These are phyloP conservation scores for Pseudogymnoascus sp. DNA, from an alignment of 2,329 filamentous ascomycete genomes.

Conservation along the genomic window DNA sequence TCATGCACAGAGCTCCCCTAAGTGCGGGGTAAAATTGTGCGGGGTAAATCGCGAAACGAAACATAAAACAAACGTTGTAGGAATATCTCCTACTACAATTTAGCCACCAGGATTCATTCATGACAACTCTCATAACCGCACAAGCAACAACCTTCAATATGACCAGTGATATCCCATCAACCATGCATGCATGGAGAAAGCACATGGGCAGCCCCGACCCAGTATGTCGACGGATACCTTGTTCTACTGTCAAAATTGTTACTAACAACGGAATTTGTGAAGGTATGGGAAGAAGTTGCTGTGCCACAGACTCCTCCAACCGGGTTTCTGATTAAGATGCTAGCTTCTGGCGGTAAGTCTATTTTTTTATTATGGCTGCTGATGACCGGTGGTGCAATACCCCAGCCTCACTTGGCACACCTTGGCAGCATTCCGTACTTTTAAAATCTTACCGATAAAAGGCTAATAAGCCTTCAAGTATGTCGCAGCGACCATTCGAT, in stretches of 20 bases:
- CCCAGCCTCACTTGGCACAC: not conserved
- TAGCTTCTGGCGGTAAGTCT: conserved; percentile 28
- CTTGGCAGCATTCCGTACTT: too few species aligned
- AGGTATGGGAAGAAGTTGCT: conserved; percentile 26
- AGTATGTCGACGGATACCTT: conserved; percentile 12
- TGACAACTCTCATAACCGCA: not conserved
- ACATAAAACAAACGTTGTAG: not conserved
- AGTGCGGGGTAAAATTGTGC: not conserved
- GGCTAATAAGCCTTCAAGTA: conserved; percentile 16
- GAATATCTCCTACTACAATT: not conserved
- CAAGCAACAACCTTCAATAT: conserved; percentile 9
- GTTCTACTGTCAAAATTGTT: not conserved
- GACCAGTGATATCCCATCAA: conserved; percentile 16
- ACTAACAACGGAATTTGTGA: not conserved
- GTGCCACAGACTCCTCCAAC: conserved; percentile 23
- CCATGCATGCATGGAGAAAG: conserved; percentile 33
- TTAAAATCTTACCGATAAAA: not conserved
- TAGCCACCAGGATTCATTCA: not conserved
- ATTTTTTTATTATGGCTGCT: not conserved
- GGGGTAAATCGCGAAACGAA: not conserved
- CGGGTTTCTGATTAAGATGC: conserved; percentile 28
- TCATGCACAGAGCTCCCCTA: not conserved
- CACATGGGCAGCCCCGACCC: conserved; percentile 27
- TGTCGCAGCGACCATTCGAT: conserved; percentile 31
- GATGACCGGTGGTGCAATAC: not conserved